Conservation (phyloP, 2,329 filamentous ascomycete genomes). For the Arachnomyces sp. region DNA sequence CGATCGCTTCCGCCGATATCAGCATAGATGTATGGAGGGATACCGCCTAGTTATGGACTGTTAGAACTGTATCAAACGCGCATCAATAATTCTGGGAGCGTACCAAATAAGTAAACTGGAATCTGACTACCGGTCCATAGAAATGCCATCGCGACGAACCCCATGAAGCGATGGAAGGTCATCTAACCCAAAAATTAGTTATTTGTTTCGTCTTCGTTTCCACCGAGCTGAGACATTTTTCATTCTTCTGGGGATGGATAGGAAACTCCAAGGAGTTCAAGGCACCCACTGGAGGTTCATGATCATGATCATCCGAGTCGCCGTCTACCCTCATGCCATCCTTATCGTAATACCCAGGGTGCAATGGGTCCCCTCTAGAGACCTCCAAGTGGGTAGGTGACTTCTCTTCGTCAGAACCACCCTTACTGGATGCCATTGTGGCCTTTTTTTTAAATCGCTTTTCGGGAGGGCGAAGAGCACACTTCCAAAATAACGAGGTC, state of each 20-base stretch:
- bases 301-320: slow-evolving; percentile 42
- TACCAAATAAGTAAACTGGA: slow-evolving; percentile 47
- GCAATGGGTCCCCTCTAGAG: slow-evolving; percentile 21
- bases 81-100: slow-evolving; percentile 12
- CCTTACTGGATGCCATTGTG: background rate
- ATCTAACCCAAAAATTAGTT: slow-evolving; percentile 25
- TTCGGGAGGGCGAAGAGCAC: no score
- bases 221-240: no score
- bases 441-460: background rate
- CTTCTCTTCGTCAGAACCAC: slow-evolving; percentile 22
- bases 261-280: slow-evolving; percentile 16
- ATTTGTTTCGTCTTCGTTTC: no score
- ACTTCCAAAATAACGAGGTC: no score
- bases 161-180: slow-evolving; percentile 47
- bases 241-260: no score
- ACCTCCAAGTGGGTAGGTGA: slow-evolving; percentile 18
- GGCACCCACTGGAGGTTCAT: slow-evolving; percentile 37
- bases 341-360: slow-evolving; percentile 41
- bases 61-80: background rate
- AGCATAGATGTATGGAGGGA: slow-evolving; percentile 50
- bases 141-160: slow-evolving; percentile 52
- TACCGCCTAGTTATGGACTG: slow-evolving; percentile 26
- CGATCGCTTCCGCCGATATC: slow-evolving; percentile 54
- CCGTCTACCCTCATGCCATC: slow-evolving; percentile 39
- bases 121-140: slow-evolving; percentile 56